Percentiles rank a stretch among this genome's conserved stretches.
phyloP scores from a whole-genome alignment of 495 filamentous ascomycete species.

The Daldinia bambusicola region DNA sequence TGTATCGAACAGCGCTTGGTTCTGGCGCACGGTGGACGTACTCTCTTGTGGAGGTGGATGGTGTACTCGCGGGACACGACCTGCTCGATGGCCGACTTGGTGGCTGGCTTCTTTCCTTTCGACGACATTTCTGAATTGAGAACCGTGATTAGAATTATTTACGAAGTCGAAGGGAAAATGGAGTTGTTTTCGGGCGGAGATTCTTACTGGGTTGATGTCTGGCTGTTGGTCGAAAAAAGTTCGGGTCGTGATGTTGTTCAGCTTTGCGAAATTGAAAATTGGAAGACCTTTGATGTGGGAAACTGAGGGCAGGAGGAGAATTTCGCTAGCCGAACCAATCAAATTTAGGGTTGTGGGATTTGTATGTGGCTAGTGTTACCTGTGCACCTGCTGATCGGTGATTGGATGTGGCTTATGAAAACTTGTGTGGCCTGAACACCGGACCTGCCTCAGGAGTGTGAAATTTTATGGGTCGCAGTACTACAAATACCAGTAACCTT shows the following conservation, averaged over 20 bases:
- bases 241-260: slow-evolving; percentile 41
- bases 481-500: too few relatives aligned
- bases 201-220: slow-evolving; percentile 46
- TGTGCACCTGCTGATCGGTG: neutral
- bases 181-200: slow-evolving; percentile 11
- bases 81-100: slow-evolving; percentile 96
- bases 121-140: slow-evolving; percentile 74
- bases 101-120: slow-evolving; percentile 67
- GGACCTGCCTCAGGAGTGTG: neutral
- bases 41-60: slow-evolving; percentile 99
- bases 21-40: slow-evolving; percentile 69
- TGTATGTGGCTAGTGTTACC: slow-evolving; percentile 6
- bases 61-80: slow-evolving; percentile 99
- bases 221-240: slow-evolving; percentile 46
- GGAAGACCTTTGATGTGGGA: slow-evolving; percentile 45
- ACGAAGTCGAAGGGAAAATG: neutral
- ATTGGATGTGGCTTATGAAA: neutral
- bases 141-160: slow-evolving; percentile 28
- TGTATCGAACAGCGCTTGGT: slow-evolving; percentile 24
- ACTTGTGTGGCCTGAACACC: neutral
- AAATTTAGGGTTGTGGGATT: slow-evolving; percentile 39
- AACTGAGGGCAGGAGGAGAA: slow-evolving; percentile 47
- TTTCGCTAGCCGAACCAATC: slow-evolving; percentile 49
- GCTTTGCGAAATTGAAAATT: slow-evolving; percentile 51
- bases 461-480: neutral